These are phyloP conservation scores for Fusarium pseudoanthophilum DNA, from an alignment of 2,329 filamentous ascomycete species.

Conservation along the genomic window DNA sequence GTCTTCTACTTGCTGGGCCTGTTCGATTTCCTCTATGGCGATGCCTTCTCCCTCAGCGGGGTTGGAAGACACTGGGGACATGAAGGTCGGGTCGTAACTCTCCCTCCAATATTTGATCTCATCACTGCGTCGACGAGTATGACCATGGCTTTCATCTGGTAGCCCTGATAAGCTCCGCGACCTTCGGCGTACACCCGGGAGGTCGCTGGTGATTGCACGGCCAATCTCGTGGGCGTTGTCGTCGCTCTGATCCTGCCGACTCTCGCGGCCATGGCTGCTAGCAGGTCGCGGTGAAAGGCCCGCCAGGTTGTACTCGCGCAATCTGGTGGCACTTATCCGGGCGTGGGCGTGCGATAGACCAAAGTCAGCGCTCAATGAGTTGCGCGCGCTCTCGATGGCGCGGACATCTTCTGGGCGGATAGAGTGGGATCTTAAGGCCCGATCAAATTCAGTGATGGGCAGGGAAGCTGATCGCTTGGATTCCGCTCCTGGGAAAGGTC, in stretches of 20 bases:
- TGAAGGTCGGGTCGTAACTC: slow-evolving; percentile 64
- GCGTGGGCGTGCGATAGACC: slow-evolving; percentile 52
- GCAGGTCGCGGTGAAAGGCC: slow-evolving; percentile 71
- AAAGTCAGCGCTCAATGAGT: slow-evolving; percentile 61
- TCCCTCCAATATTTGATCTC: slow-evolving; percentile 73
- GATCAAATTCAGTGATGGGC: slow-evolving; percentile 69
- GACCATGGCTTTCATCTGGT: slow-evolving; percentile 49
- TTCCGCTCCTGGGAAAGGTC: slow-evolving; percentile 51
- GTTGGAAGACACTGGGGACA: slow-evolving; percentile 63
- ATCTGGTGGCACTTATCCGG: slow-evolving; percentile 42
- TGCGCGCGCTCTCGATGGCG: slow-evolving; percentile 64
- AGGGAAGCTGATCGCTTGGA: slow-evolving; percentile 68
- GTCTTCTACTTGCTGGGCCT: slow-evolving; percentile 48
- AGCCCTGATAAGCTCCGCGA: slow-evolving; percentile 70
- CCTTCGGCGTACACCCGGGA: slow-evolving; percentile 60
- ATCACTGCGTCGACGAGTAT: slow-evolving; percentile 65
- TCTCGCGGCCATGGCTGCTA: slow-evolving; percentile 66
- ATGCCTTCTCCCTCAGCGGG: slow-evolving; percentile 52
- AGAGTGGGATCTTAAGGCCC: slow-evolving; percentile 70
- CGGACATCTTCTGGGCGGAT: slow-evolving; percentile 66
- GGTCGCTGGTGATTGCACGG: slow-evolving; percentile 69
- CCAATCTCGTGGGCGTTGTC: slow-evolving; percentile 67
- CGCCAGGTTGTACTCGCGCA: slow-evolving; percentile 56
- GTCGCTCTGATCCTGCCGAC: slow-evolving; percentile 49
- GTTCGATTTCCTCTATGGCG: slow-evolving; percentile 45